These are phyloP conservation scores for Coccomyxa sp. DNA, from an alignment of 139 green algal genomes.

Conservation along the genomic window DNA sequence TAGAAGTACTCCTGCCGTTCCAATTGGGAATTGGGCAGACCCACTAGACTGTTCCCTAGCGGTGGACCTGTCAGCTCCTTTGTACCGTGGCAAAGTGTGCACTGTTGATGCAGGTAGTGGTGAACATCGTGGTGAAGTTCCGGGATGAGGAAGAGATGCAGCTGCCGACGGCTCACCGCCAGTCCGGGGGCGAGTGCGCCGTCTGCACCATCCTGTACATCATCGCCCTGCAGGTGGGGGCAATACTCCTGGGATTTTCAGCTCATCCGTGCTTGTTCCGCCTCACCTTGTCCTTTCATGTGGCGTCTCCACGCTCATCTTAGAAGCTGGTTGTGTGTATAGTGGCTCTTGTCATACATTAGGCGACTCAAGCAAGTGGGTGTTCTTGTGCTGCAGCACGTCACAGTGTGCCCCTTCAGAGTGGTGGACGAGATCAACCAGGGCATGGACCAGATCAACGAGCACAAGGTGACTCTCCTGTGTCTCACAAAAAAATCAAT, in stretches of 20 bases:
- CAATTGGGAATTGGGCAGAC: too few relatives aligned
- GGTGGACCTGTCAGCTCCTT: neutral
- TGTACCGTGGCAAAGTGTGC: too few relatives aligned
- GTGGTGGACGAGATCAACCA: slow-evolving; percentile 99
- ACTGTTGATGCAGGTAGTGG: slow-evolving; percentile 31
- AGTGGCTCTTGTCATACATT: too few relatives aligned
- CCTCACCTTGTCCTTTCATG: too few relatives aligned
- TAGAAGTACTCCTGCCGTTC: too few relatives aligned
- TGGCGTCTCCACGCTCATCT: too few relatives aligned
- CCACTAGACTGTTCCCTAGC: too few relatives aligned
- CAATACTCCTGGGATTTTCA: neutral
- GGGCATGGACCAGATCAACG: slow-evolving; percentile 95
- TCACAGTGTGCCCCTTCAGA: slow-evolving; percentile 88
- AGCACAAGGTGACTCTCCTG: slow-evolving; percentile 65
- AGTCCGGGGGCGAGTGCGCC: slow-evolving; percentile 91
- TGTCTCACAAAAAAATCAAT: too few relatives aligned
- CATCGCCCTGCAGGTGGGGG: slow-evolving; percentile 79
- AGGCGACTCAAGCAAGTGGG: too few relatives aligned
- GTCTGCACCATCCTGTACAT: slow-evolving; percentile 98
- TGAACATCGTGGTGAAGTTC: slow-evolving; percentile 79
- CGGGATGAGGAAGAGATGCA: slow-evolving; percentile 70
- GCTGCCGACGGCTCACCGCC: slow-evolving; percentile 69
- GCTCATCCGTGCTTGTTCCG: too few relatives aligned
- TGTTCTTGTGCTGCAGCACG: slow-evolving; percentile 48
- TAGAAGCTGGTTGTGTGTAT: too few relatives aligned